Base-by-base conservation (phyloP, 1,284 basidiomycete species). In the Jaminaea rosea region DNA sequence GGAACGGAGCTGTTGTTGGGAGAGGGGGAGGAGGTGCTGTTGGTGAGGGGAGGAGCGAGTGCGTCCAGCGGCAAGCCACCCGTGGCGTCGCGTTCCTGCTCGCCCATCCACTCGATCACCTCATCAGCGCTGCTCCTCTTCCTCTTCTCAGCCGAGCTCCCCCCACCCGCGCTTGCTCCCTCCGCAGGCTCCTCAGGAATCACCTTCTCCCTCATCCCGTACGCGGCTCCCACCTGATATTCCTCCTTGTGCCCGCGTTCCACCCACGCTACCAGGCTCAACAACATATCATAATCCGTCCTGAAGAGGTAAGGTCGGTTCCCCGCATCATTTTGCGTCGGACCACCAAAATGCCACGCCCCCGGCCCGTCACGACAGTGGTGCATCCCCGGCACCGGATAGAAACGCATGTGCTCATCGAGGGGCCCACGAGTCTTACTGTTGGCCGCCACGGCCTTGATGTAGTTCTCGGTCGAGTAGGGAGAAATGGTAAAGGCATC, bases 371-470 rank as follows among this genome's bases (percentile, higher is more conserved):
- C 41, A 10, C 56, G 42, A 28, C 55, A 63, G 49, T 67, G 64
- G 13, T 27, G 27, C 34, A 63, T 65, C 9, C 64, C 64, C 1
- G 63, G 60, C 2, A 66, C 37, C 15, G 56, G 37, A 52, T 51
- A 67, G 48, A 60, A 47, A 8, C 52, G 50, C 44, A 59, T 59
- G 17, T 37, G 50, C 19, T 63, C 56, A 19, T 34, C 21, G 15
- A 61, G 23, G 17, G 36, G 19, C 28, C 36, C 39, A n/a, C 24
- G 19, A 15, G n/a, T 21, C 32, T 32, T 28, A 26, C 24, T 46
- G 26, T 49, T 36, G 15, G 28, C 21, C 26, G 27, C 26, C 21
- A 58, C 55, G 13, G 19, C 27, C 10, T 55, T 32, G 42, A 55
- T 47, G 42, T 58, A 62, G 17, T 41, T 34, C 10, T 41, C 28